Evolutionary conservation across 1,139 yeast genomes (phyloP), one percentile per base, ranked within the genome.

Genomic region (Cylindricascospora bacillispora): DNA sequence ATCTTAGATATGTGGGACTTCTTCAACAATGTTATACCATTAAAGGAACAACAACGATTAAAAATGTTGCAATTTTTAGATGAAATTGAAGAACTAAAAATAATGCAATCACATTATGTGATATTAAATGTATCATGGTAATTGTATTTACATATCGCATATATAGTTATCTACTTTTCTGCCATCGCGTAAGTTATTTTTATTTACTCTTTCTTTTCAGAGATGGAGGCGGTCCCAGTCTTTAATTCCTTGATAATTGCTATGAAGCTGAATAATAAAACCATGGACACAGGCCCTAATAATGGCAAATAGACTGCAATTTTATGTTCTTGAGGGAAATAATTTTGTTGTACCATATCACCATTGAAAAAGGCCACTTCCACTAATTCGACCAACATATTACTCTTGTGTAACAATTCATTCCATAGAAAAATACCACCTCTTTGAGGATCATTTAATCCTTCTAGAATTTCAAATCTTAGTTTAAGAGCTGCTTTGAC

Each of bases 241-340:
- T 25, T 23, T 14, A 33, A 35, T 41, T 67, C 73, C 32, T 55
- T 57, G 5, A 63, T 9, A 2, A 63, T 41, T 24, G 70, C 57
- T 0, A 74, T 29, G 1, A 70, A 40, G 0, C 86, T 85, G 43
- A 81, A 52, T 1, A 66, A 26, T 13, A 77, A 52, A n/a, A 89
- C 86, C 13, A 89, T 69, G 1, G 70, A 59, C 15, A 85, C 60
- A 1, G 98, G 98, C 0, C 95, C 97, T 22, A 85, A 55, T 31
- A 89, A 59, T 0, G 97, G 98, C 45, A 83, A 62, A 41, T 85
- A 89, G 0, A 89, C 94, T 0, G 97, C 97, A 47, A 86, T 62
- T 50, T 83, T 85, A 52, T 89, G 97, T 49, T 86, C 95, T 41
- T 82, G 86, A 0, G 97, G 97, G 62, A 86, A 85, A 47, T 80